Evolutionary conservation across 2,329 filamentous ascomycete genomes (phyloP).

Genomic region (Venturia carpophila): DNA sequence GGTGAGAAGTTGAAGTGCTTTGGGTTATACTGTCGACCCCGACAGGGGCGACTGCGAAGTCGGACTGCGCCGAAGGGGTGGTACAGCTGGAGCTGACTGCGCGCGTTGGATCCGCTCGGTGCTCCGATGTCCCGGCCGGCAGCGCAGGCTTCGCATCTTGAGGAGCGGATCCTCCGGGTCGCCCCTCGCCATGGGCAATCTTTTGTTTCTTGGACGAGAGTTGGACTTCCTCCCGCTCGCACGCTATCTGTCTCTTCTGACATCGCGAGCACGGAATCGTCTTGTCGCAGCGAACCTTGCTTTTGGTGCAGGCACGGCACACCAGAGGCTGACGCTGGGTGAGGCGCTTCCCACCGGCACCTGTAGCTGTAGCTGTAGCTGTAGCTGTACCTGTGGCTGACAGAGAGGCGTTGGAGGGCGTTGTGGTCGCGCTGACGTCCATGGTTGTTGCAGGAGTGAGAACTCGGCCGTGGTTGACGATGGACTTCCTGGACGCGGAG

Average conservation of each 20-base stretch:
- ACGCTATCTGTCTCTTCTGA: constrained; percentile 16
- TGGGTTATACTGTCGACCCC: background rate
- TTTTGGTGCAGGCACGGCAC: constrained; percentile 20
- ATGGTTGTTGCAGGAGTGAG: background rate
- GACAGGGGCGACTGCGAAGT: background rate
- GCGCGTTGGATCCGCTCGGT: background rate
- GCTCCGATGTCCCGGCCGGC: background rate
- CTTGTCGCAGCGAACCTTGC: constrained; percentile 23
- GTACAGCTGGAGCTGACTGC: background rate
- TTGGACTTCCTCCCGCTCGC: constrained; percentile 19
- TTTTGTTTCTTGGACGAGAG: constrained; percentile 13
- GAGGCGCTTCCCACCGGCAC: background rate
- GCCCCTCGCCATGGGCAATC: background rate
- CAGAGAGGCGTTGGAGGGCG: background rate
- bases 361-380: too few species aligned
- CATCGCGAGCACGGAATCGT: constrained; percentile 22
- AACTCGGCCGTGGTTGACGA: background rate
- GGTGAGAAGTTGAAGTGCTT: background rate
- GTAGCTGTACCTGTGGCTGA: background rate
- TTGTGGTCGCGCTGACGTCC: background rate
- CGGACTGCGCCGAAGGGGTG: background rate
- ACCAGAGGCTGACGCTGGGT: constrained; percentile 9
- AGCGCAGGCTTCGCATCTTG: background rate
- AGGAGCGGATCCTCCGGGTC: background rate
- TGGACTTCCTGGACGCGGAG: background rate